phyloP scores from a whole-genome alignment of 2,329 filamentous ascomycete genomes.

The Ceratocystiopsis brevicomis region DNA sequence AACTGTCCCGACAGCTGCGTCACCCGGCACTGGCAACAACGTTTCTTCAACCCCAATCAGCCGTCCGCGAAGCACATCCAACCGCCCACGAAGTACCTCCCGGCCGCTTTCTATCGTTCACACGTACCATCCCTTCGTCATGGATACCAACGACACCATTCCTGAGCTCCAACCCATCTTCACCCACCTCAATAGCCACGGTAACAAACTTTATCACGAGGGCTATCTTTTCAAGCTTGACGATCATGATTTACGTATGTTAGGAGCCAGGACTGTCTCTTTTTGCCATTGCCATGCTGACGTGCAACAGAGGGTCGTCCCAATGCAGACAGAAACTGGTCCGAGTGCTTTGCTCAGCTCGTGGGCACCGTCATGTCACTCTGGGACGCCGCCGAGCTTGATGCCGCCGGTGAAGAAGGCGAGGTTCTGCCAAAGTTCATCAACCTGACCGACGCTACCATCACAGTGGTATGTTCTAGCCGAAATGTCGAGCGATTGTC shows the following conservation, averaged over 20 bases:
- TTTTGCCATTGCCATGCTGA: slow-evolving; percentile 11
- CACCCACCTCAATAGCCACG: slow-evolving; percentile 81
- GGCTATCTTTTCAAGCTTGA: slow-evolving; percentile 95
- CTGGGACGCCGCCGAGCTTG: slow-evolving; percentile 87
- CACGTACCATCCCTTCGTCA: slow-evolving; percentile 65
- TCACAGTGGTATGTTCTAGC: slow-evolving; percentile 63
- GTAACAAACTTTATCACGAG: slow-evolving; percentile 93
- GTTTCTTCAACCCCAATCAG: slow-evolving; percentile 23
- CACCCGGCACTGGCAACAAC: slow-evolving; percentile 15
- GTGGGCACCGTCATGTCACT: slow-evolving; percentile 87
- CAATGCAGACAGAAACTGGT: slow-evolving; percentile 75
- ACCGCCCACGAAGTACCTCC: slow-evolving; percentile 27
- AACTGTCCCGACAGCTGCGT: slow-evolving; percentile 8
- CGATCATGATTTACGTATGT: slow-evolving; percentile 78
- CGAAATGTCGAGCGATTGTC: background rate
- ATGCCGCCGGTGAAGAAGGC: slow-evolving; percentile 64
- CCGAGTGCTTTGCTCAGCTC: slow-evolving; percentile 90
- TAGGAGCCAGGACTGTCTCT: too few relatives aligned
- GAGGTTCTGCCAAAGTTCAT: slow-evolving; percentile 47
- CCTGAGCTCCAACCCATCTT: slow-evolving; percentile 92
- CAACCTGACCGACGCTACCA: slow-evolving; percentile 90
- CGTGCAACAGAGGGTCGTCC: slow-evolving; percentile 54
- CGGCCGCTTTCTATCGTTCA: slow-evolving; percentile 74
- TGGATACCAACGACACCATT: slow-evolving; percentile 74
- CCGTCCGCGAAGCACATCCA: slow-evolving; percentile 23